Base-by-base conservation (phyloP, 345 rosid species). In the Raphanus sativus region DNA sequence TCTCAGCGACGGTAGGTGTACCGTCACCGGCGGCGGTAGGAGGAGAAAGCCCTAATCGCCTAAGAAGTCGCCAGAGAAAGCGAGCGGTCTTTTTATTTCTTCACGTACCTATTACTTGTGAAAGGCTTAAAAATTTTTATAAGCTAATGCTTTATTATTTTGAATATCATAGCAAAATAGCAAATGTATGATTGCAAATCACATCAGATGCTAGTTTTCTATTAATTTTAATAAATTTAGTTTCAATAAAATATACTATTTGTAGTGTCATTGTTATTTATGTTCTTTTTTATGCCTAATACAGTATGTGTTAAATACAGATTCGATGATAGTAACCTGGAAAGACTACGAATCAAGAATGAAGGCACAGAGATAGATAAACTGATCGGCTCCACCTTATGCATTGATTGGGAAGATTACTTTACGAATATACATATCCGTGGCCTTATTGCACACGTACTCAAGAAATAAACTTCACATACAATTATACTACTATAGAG, bases 331-430 rank as follows among this genome's bases (percentile, higher is more conserved):
- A 76, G 17, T 42, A 89, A 88, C 82, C 67, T 83, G 0, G 86
- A 89, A 50, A 81, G 74, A 12, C 25, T 93, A 67, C 72, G 86
- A 40, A 67, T 67, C 9, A 84, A 73, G 54, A 87, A 85, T 58
- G 67, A 26, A 65, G 56, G 40, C 40, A 54, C 36, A 64, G 54
- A 8, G 60, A 38, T 16, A 58, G 5, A 65, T 3, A 16, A 58
- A 34, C 84, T 87, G 65, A 83, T 67, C 65, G 30, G 40, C 65
- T 85, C 84, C 17, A 86, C 87, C 1, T 84, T 64, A 48, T 33
- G 34, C 81, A 79, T 93, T 56, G 68, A 86, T 3, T 93, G 97
- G 97, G 88, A 85, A 0, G 84, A 87, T 42, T 93, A 90, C 75
- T 66, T 90, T 76, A 65, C 66, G 38, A 83, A 83, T 2, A 77